Conservation (phyloP, 2,329 filamentous ascomycete species). For the Mariannaea elegans region DNA sequence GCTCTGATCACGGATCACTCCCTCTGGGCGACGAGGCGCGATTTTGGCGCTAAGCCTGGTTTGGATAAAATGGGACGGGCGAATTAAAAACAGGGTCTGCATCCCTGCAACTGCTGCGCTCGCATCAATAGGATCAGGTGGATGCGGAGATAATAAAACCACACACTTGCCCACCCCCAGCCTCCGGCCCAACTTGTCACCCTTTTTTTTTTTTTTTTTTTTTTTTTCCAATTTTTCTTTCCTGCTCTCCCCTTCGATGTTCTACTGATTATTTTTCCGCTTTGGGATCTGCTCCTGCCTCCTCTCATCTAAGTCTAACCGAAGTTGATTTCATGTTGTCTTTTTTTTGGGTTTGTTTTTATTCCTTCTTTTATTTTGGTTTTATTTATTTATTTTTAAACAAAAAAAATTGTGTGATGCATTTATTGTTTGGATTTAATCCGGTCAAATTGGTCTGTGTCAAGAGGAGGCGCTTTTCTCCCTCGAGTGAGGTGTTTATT, state of each 20-base stretch:
- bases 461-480: background rate
- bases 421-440: background rate
- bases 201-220: constrained; percentile 11
- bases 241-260: background rate
- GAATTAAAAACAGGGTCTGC: constrained; percentile 40
- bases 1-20: constrained; percentile 62
- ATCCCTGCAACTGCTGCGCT: constrained; percentile 27
- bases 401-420: no score
- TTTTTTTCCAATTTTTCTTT: background rate
- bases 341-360: background rate
- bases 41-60: constrained; percentile 42
- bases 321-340: background rate
- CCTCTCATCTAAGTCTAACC: background rate
- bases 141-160: constrained; percentile 37
- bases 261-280: background rate
- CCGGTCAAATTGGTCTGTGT: background rate
- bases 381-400: no score
- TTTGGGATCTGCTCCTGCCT: background rate
- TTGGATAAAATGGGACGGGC: constrained; percentile 44
- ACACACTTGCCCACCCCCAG: constrained; percentile 20
- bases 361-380: background rate
- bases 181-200: background rate
- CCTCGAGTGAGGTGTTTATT: no score
- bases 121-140: constrained; percentile 23
- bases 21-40: constrained; percentile 38